A percentile compares a stretch with the other conserved stretches of the same genome.
These are phyloP conservation scores for Dacryopinax primogenitus DNA, from an alignment of 768 basidiomycete species.

Conservation along the genomic window DNA sequence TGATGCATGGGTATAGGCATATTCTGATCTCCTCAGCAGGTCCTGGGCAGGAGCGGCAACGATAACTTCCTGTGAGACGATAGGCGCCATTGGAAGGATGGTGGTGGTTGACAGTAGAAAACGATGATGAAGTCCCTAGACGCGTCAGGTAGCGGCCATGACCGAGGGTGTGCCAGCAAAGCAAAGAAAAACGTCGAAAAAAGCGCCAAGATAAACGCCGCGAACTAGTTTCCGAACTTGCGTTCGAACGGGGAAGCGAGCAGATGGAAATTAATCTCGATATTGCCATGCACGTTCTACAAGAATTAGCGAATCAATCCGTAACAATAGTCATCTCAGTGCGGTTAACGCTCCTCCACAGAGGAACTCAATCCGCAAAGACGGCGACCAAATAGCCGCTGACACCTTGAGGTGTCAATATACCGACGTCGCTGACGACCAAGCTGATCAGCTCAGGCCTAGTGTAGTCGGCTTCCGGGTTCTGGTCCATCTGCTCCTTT, in stretches of 20 bases:
- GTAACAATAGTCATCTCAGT: not conserved
- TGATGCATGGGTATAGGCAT: not conserved
- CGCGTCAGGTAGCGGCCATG: not conserved
- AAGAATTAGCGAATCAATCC: not conserved
- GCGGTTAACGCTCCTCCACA: not conserved
- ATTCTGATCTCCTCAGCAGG: not conserved
- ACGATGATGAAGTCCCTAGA: not conserved
- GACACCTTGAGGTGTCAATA: slow-evolving; percentile 82
- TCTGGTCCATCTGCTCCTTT: slow-evolving; percentile 65
- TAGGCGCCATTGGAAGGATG: not conserved
- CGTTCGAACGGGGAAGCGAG: not conserved
- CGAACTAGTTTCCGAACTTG: not conserved
- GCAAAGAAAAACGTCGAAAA: not conserved
- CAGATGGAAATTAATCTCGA: not conserved
- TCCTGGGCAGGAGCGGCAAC: not conserved
- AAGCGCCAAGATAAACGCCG: not conserved
- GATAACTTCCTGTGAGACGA: not conserved
- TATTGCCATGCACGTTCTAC: not conserved
- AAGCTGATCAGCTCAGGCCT: slow-evolving; percentile 87
- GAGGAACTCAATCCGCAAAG: slow-evolving; percentile 31
- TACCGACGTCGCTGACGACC: slow-evolving; percentile 89
- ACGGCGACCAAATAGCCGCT: slow-evolving; percentile 92
- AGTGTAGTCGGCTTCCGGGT: slow-evolving; percentile 89
- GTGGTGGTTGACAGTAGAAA: not conserved
- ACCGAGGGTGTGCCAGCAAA: not conserved